Evolutionary conservation across 2,329 filamentous ascomycete species (phyloP), one percentile per base, ranked within the genome.

Genomic region (Pseudogymnoascus sp.): DNA sequence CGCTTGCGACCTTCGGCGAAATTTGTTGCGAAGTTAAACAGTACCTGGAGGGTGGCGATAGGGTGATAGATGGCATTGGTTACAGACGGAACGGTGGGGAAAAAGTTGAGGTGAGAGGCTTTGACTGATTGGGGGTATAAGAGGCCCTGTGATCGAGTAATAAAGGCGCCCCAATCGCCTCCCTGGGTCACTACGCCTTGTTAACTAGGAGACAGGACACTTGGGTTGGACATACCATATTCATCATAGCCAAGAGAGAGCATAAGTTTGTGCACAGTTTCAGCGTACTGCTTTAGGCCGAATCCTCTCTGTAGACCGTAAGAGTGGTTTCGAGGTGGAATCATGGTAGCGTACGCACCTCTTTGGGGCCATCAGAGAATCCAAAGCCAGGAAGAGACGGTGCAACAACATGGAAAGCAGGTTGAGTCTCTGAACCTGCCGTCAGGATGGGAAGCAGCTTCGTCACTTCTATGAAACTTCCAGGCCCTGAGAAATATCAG

Each of bases 121-220:
- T 80, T 76, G 67, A 81, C 80, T 64, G 80, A 73, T 3, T 79
- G 64, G 0, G 85, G 84, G 66, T 87, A 89, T 2, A 81, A 70
- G 4, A 81, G 70, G 0, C 80, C 82, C 63, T 91, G 79, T 12
- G 79, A 73, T 2, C 87, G 81, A 15, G 84, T 85, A 66, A 90
- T 82, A 66, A 81, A 78, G 70, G 79, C 84, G 18, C 87, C 88
- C 87, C 86, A 90, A 69, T 90, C 87, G 7, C 88, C 88, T 64
- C 86, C 86, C 73, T 89, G 82, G 1, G 76, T 80, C 21, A 77
- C 78, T 66, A 15, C 9, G 42, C 3, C 2, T 3, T 60, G 42
- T 65, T 60, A 65, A 60, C 10, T 15, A 15, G 8, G 27, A 21
- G 5, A 55, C 29, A 35, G 15, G 9, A 33, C 3, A 33, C 10